Evolutionary conservation across 2,329 filamentous ascomycete genomes (phyloP).

Genomic region (Mariannaea sp.): DNA sequence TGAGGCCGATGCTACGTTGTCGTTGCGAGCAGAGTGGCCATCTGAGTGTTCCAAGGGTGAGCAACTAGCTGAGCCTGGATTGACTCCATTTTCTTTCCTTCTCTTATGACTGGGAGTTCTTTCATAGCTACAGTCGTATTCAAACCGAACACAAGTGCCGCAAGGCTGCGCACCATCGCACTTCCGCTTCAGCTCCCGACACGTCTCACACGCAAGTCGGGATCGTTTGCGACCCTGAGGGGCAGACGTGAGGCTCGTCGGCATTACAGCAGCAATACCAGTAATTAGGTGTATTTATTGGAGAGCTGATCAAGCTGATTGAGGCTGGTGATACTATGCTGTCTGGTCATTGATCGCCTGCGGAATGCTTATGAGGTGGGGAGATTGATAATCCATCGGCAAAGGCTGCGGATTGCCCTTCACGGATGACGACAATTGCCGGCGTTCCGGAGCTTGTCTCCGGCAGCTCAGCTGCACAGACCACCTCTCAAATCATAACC

Average conservation of each 20-base stretch:
- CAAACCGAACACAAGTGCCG: conserved; percentile 57
- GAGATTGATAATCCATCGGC: no score
- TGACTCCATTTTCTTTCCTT: conserved; percentile 16
- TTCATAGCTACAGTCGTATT: conserved; percentile 57
- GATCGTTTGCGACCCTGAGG: conserved; percentile 44
- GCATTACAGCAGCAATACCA: no score
- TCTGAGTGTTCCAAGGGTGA: conserved; percentile 9
- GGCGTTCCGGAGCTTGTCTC: no score
- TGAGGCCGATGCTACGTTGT: conserved; percentile 19
- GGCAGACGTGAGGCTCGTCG: conserved; percentile 23
- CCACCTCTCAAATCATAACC: no score
- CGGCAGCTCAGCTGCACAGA: no score
- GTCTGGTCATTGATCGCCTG: no score
- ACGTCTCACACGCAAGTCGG: conserved; percentile 54
- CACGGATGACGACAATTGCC: no score
- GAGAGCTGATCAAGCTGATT: no score
- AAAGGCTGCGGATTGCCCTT: no score
- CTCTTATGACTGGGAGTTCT: conserved; percentile 27
- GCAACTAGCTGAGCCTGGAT: not conserved
- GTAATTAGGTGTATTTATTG: no score
- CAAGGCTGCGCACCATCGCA: conserved; percentile 60
- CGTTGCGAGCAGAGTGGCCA: not conserved
- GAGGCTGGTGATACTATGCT: no score
- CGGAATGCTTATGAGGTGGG: no score
- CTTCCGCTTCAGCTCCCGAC: conserved; percentile 60